Evolutionary conservation across 257 asterid species (phyloP).

Genomic region (Mitragyna speciosa): DNA sequence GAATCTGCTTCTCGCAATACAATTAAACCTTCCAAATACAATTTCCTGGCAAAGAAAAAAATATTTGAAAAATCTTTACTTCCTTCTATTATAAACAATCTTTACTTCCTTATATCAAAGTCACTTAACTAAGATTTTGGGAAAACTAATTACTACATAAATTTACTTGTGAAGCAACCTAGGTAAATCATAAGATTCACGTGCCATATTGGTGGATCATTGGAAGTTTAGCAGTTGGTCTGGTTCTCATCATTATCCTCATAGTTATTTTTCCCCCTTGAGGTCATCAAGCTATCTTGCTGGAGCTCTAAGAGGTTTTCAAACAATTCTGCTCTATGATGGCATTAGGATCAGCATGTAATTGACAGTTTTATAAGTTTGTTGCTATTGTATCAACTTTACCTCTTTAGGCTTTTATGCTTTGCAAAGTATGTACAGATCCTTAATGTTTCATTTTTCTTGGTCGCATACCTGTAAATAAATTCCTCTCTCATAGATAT

Average conservation of each 20-base stretch:
- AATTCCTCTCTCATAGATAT: too few species aligned
- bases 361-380: too few species aligned
- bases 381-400: too few species aligned
- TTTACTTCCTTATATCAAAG: not conserved
- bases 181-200: constrained; percentile 52
- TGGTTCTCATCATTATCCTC: constrained; percentile 50
- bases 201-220: constrained; percentile 82
- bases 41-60: not conserved
- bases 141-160: not conserved
- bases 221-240: constrained; percentile 76
- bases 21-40: not conserved
- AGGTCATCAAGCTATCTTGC: constrained; percentile 54
- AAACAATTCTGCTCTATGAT: constrained; percentile 36
- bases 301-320: constrained; percentile 39
- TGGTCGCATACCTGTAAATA: too few species aligned
- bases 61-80: not conserved
- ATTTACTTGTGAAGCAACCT: constrained; percentile 36
- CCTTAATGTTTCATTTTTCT: too few species aligned
- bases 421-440: too few species aligned
- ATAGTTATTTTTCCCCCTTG: constrained; percentile 51
- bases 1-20: too few species aligned
- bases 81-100: too few species aligned
- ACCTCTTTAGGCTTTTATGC: too few species aligned
- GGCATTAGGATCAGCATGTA: too few species aligned
- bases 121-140: not conserved